Percentiles rank a stretch among this genome's conserved stretches.
These are phyloP conservation scores for Apiotrichum mycotoxinovorans DNA, from an alignment of 1,284 basidiomycete species.

Conservation along the genomic window DNA sequence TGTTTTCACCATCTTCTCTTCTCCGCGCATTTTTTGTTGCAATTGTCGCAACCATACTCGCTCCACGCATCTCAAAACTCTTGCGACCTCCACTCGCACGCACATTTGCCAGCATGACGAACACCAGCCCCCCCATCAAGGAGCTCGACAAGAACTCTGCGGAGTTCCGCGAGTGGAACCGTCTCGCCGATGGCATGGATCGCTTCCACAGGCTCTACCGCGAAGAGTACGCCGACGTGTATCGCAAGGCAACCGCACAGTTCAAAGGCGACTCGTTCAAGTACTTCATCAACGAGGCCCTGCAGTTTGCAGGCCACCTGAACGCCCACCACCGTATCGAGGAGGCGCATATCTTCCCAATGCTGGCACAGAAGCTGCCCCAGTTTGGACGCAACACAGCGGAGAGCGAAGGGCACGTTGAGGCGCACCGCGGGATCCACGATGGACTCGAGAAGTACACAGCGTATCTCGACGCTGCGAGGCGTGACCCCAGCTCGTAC, in stretches of 20 bases:
- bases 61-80: no score
- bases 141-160: no score
- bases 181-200: conserved; percentile 44
- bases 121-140: no score
- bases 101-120: no score
- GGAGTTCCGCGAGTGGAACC: conserved; percentile 13
- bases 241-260: conserved; percentile 56
- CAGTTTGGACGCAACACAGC: conserved; percentile 50
- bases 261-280: conserved; percentile 55
- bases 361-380: conserved; percentile 61
- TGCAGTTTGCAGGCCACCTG: conserved; percentile 55
- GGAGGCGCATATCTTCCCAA: conserved; percentile 60
- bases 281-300: conserved; percentile 53
- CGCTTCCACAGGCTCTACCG: conserved; percentile 42
- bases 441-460: conserved; percentile 61
- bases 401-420: conserved; percentile 56
- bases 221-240: conserved; percentile 40
- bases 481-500: conserved; percentile 56
- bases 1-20: no score
- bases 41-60: no score
- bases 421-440: conserved; percentile 63
- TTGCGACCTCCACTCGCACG: no score
- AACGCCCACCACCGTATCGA: conserved; percentile 64
- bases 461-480: conserved; percentile 54
- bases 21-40: no score